Conservation (phyloP, 768 basidiomycete genomes). For the Pulveroboletus ravenelii region DNA sequence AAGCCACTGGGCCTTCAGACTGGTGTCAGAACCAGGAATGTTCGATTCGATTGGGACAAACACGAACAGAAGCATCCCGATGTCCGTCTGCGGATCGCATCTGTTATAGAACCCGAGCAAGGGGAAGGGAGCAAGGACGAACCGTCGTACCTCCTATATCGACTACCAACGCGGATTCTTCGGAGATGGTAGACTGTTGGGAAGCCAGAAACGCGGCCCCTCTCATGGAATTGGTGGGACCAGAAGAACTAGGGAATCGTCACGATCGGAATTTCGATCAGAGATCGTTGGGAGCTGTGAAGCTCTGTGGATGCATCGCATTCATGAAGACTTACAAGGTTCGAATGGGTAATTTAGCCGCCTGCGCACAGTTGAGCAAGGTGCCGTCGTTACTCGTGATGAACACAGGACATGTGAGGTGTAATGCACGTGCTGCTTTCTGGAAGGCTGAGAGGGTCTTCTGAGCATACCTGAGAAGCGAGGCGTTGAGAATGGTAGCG, state of each 20-base stretch:
- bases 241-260: constrained; percentile 34
- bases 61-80: constrained; percentile 50
- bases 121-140: constrained; percentile 13
- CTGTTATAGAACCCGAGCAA: constrained; percentile 11
- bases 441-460: constrained; percentile 52
- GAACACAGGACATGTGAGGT: constrained; percentile 47
- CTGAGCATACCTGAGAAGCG: constrained; percentile 55
- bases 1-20: constrained; percentile 45
- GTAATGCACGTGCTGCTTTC: constrained; percentile 43
- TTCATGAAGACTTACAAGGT: constrained; percentile 41
- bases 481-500: constrained; percentile 63
- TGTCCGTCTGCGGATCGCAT: constrained; percentile 39
- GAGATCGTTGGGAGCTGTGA: constrained; percentile 1
- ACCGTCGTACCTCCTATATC: constrained; percentile 63
- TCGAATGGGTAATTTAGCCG: constrained; percentile 54
- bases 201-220: constrained; percentile 59
- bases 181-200: constrained; percentile 29
- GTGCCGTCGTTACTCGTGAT: constrained; percentile 61
- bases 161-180: constrained; percentile 46
- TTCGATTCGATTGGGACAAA: background rate
- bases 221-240: constrained; percentile 68
- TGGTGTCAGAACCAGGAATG: constrained; percentile 9
- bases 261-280: constrained; percentile 8
- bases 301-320: constrained; percentile 6
- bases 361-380: constrained; percentile 44